These are phyloP conservation scores for Rhynchospora tenuis DNA, from an alignment of 176 grass and related monocot genomes.

Conservation along the genomic window DNA sequence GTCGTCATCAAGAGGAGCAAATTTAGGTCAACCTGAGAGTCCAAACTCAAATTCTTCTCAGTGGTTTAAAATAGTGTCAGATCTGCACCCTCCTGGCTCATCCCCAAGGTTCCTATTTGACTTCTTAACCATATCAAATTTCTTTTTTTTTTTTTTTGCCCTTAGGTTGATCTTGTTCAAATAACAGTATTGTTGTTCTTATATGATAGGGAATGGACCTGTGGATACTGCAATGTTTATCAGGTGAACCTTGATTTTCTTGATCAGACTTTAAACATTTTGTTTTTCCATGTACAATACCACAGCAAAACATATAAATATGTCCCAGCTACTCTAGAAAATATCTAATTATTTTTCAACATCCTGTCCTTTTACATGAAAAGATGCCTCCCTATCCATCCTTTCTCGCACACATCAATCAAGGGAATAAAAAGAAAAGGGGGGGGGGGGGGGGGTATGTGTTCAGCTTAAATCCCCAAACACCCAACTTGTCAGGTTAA, in stretches of 20 bases:
- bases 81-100: slow-evolving; percentile 78
- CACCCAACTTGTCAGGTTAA: neutral
- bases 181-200: slow-evolving; percentile 17
- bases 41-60: slow-evolving; percentile 37
- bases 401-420: neutral
- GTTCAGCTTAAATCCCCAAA: neutral
- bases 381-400: neutral
- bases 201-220: slow-evolving; percentile 81
- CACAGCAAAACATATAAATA: neutral
- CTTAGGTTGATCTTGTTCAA: slow-evolving; percentile 7
- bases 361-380: neutral
- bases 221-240: slow-evolving; percentile 72
- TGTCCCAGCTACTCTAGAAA: slow-evolving; percentile 17
- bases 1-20: slow-evolving; percentile 70
- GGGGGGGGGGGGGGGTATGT: neutral
- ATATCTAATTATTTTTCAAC: slow-evolving; percentile 5
- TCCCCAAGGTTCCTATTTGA: slow-evolving; percentile 49
- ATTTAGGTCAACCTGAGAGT: slow-evolving; percentile 28
- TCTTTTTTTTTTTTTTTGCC: neutral
- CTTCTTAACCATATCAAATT: slow-evolving; percentile 2
- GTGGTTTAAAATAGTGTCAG: slow-evolving; percentile 62
- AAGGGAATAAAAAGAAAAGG: neutral
- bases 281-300: neutral
- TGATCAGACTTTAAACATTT: slow-evolving; percentile 6
- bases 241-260: slow-evolving; percentile 44